Conservation (phyloP, 2,329 filamentous ascomycete species). For the Trichoderma atroviride region DNA sequence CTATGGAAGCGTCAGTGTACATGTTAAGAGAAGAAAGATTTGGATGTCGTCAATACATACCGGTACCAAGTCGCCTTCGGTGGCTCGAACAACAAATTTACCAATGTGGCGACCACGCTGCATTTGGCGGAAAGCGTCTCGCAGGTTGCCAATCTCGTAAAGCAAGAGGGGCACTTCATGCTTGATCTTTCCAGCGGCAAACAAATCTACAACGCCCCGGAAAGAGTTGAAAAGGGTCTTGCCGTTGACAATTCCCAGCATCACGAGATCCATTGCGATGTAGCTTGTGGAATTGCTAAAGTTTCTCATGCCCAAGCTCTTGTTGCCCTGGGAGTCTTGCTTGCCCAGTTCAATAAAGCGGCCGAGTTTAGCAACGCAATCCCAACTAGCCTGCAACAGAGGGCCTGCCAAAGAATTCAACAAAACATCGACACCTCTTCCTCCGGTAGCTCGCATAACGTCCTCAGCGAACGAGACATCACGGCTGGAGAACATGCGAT, state of each 20-base stretch:
- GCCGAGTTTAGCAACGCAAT: conserved; percentile 37
- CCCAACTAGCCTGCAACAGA: conserved; percentile 27
- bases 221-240: conserved; percentile 14
- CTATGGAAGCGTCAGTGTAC: not conserved
- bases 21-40: not conserved
- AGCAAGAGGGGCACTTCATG: conserved; percentile 25
- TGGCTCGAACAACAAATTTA: conserved; percentile 24
- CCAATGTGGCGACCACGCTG: conserved; percentile 26
- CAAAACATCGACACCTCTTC: conserved; percentile 29
- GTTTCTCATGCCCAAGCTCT: conserved; percentile 24
- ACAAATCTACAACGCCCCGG: conserved; percentile 6
- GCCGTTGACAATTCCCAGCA: not conserved
- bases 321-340: conserved; percentile 34
- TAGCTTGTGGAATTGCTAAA: conserved; percentile 30
- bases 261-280: conserved; percentile 27
- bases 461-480: conserved; percentile 31
- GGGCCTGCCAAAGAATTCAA: conserved; percentile 29
- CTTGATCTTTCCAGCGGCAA: conserved; percentile 18
- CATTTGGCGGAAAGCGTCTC: conserved; percentile 20
- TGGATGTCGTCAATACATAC: not conserved
- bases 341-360: conserved; percentile 44
- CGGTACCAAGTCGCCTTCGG: not conserved
- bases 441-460: conserved; percentile 28
- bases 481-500: conserved; percentile 26
- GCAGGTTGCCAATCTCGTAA: conserved; percentile 14